A percentile compares a stretch with the other conserved stretches of the same genome.
Conservation (phyloP, 2,329 filamentous ascomycete genomes). For the Xylaria sp. region DNA sequence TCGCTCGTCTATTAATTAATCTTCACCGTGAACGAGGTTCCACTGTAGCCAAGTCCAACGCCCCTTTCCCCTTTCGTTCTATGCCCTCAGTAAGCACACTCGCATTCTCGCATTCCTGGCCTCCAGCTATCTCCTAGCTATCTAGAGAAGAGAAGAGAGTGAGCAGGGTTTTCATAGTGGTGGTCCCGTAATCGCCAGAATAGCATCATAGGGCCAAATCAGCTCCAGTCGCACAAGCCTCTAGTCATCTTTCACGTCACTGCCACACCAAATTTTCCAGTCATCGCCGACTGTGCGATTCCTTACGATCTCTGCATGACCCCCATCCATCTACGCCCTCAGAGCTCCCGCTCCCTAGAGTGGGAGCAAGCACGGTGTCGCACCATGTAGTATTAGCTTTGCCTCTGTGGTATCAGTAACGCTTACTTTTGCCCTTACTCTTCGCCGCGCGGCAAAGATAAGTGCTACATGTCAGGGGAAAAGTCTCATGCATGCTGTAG, state of each 20-base stretch:
- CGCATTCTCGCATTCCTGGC: background rate
- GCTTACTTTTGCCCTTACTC: background rate
- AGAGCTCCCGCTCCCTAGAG: background rate
- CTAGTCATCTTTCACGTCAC: background rate
- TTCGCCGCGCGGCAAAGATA: conserved; percentile 9
- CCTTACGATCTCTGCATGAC: background rate
- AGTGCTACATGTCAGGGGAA: background rate
- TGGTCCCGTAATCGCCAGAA: background rate
- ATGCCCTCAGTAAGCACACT: background rate
- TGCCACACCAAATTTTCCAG: background rate
- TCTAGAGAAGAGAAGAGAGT: background rate
- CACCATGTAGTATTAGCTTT: background rate
- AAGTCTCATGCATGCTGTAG: conserved; percentile 4
- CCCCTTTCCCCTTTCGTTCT: background rate
- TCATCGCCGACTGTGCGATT: background rate
- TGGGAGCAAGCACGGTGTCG: background rate
- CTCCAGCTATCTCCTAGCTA: background rate
- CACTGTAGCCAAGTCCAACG: background rate
- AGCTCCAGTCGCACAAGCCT: too few species aligned
- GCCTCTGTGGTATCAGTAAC: background rate
- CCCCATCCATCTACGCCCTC: background rate
- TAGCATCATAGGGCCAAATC: background rate
- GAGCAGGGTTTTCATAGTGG: too few species aligned
- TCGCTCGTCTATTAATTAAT: background rate
- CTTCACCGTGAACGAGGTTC: background rate